These are phyloP conservation scores for Penicillium argentinense DNA, from an alignment of 495 filamentous ascomycete species.

Conservation along the genomic window DNA sequence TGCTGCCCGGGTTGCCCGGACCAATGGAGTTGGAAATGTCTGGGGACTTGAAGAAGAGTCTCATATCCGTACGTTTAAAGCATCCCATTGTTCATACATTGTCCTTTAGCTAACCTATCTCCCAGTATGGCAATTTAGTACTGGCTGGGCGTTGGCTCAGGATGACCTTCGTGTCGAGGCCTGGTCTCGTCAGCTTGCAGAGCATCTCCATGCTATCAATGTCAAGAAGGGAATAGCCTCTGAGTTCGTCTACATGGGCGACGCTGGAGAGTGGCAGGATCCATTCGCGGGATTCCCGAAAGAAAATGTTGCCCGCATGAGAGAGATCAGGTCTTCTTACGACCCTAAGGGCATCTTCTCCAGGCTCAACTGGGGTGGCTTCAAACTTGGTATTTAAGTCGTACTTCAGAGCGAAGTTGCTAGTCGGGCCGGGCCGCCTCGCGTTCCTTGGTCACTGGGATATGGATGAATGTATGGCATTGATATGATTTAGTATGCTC, in stretches of 20 bases:
- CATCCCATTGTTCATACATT: not conserved
- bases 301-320: constrained; percentile 33
- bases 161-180: constrained; percentile 34
- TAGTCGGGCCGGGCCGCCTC: no score
- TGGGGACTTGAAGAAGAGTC: constrained; percentile 34
- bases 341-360: constrained; percentile 32
- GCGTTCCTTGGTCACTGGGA: no score
- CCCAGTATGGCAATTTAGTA: constrained; percentile 33
- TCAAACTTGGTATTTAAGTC: constrained; percentile 22
- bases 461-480: not conserved
- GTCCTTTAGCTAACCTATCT: not conserved
- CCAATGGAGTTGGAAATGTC: constrained; percentile 37
- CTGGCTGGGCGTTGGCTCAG: constrained; percentile 22
- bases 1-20: constrained; percentile 15
- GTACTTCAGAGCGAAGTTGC: no score
- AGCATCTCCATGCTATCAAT: constrained; percentile 22
- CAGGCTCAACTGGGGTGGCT: constrained; percentile 28
- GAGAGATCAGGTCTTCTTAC: constrained; percentile 30
- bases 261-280: constrained; percentile 40
- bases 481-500: constrained; percentile 1
- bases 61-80: constrained; percentile 21
- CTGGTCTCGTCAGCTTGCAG: constrained; percentile 23
- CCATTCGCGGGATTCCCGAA: constrained; percentile 38
- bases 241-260: constrained; percentile 38
- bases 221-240: constrained; percentile 16